Conservation (phyloP, 164 flowering plant genomes). For the Magnolia changhungtana region DNA sequence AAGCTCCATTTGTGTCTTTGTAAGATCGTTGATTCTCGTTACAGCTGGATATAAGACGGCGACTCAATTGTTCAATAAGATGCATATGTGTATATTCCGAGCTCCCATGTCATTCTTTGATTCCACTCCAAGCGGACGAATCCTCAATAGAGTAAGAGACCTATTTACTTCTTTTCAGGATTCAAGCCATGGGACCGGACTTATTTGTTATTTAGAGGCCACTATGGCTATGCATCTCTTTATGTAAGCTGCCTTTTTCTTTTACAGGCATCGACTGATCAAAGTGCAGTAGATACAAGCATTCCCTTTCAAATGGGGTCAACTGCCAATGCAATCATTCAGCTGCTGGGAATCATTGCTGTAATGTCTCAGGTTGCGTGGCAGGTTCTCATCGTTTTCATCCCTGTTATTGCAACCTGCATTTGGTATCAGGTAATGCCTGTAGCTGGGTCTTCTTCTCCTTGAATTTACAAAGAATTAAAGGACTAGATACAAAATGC, state of each 20-base stretch:
- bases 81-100: conserved; percentile 82
- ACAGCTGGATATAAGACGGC: conserved; percentile 78
- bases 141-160: conserved; percentile 68
- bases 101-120: conserved; percentile 98
- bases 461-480: neutral
- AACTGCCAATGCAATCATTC: conserved; percentile 54
- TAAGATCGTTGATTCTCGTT: conserved; percentile 43
- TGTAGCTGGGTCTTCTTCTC: neutral
- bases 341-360: conserved; percentile 70
- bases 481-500: neutral
- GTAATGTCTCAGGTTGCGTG: conserved; percentile 95
- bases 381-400: conserved; percentile 77
- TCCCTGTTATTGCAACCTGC: conserved; percentile 61
- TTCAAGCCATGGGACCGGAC: neutral
- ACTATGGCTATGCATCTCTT: neutral
- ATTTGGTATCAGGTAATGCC: conserved; percentile 82
- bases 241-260: neutral
- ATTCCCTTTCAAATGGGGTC: conserved; percentile 43
- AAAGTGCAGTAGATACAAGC: conserved; percentile 65
- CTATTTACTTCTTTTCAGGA: neutral
- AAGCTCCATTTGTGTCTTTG: conserved; percentile 61
- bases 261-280: conserved; percentile 89
- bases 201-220: neutral
- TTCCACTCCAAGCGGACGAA: conserved; percentile 90
- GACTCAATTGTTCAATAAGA: conserved; percentile 60